These are phyloP conservation scores for Calamus simplicifolius DNA, from an alignment of 176 grass and related monocot species.

Conservation along the genomic window DNA sequence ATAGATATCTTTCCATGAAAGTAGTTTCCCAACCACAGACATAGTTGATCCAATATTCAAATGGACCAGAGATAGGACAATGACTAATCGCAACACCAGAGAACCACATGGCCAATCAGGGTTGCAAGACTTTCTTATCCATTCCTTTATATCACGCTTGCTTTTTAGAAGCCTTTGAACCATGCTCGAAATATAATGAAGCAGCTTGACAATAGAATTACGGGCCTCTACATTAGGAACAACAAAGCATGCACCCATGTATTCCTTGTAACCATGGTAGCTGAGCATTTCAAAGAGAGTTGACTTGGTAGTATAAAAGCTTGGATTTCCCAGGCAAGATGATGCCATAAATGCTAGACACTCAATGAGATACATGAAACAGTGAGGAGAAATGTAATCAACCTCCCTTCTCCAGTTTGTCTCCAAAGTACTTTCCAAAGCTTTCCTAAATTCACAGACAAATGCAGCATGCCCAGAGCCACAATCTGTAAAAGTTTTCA, in stretches of 20 bases:
- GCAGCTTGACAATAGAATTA: background rate
- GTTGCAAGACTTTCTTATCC: constrained; percentile 24
- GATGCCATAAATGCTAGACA: constrained; percentile 47
- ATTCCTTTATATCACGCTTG: constrained; percentile 8
- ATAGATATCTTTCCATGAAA: background rate
- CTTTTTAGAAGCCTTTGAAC: constrained; percentile 17
- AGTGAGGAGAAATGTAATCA: constrained; percentile 51
- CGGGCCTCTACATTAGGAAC: background rate
- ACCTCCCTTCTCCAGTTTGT: constrained; percentile 11
- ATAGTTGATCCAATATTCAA: constrained; percentile 14
- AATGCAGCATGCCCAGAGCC: constrained; percentile 29
- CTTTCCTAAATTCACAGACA: constrained; percentile 25
- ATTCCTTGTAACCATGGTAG: constrained; percentile 32
- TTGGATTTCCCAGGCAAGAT: constrained; percentile 11
- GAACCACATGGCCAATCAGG: background rate
- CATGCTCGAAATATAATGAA: constrained; percentile 17
- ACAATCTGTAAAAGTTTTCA: constrained; percentile 30
- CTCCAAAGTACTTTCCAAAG: constrained; percentile 30
- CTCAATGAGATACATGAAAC: constrained; percentile 53
- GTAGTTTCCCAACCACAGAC: constrained; percentile 24
- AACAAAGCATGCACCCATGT: constrained; percentile 30
- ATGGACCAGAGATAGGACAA: constrained; percentile 31
- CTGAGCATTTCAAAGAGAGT: constrained; percentile 45
- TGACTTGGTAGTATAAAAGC: constrained; percentile 43
- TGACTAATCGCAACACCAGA: constrained; percentile 44